Base-by-base conservation (phyloP, 148 eudicot genomes). In the Chenopodium album region DNA sequence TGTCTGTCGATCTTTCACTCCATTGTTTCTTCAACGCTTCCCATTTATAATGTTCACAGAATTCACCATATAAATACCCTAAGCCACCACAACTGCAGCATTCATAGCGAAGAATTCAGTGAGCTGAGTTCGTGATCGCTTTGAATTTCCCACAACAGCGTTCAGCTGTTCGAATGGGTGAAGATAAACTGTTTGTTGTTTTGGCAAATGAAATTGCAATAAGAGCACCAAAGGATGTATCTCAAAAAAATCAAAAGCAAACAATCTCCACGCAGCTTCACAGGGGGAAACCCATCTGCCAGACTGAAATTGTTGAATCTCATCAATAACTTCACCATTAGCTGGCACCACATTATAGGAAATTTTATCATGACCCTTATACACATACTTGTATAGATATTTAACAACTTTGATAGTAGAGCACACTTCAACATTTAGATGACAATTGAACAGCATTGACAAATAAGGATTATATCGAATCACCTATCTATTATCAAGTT, bases 261-360 rank as follows among this genome's bases (percentile, higher is more conserved):
- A 32, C 1, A 32, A 1, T 32, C 34, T 32, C 34, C 34, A 32
- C 0, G 34, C 34, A 32, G 34, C 34, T 32, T 32, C 34, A 32
- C 34, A 32, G 2, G 17, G 7, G 6, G 7, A 37, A 80, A 80
- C 64, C 84, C 84, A 71, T 2, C 81, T 26, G 7, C 75, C 83
- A 8, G 50, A 44, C 69, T 79, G 86, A 22, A 13, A 84, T 6
- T 48, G 0, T 2, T 44, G 7, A 4, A 84, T 84, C 65, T 84
- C 83, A 47, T 84, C 73, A 4, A 59, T 34, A 54, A 1, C 1
- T 47, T 47, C 10, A 0, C 9, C 50, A 47, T 47, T 47, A 7
- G 9, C 2, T 1, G 34, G 50, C 7, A 47, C 50, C 1, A 47
- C 50, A 47, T 47, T 47, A 10, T 7, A 47, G 0, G 9, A 47